Conservation (phyloP, 2,329 filamentous ascomycete species). For the Talaromyces amestolkiae region DNA sequence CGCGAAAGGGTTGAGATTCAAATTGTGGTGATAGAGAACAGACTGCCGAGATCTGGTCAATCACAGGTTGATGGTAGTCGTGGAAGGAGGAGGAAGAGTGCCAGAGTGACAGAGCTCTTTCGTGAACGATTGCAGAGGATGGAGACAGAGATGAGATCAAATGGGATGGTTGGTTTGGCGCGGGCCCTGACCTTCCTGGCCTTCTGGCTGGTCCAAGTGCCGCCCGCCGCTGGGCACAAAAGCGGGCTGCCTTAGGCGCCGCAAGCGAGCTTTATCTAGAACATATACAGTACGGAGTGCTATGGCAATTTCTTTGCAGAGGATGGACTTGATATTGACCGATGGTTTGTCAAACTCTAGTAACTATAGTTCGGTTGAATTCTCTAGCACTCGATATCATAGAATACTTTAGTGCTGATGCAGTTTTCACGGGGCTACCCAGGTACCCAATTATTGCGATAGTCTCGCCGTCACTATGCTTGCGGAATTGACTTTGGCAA, state of each 20-base stretch:
- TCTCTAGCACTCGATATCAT: not conserved
- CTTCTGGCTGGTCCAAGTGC: constrained; percentile 39
- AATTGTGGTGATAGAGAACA: not conserved
- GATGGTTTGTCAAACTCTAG: too few species aligned
- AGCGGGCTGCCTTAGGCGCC: constrained; percentile 37
- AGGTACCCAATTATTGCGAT: not conserved
- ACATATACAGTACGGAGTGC: too few species aligned
- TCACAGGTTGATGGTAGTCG: not conserved
- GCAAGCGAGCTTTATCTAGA: constrained; percentile 33
- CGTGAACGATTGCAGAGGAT: constrained; percentile 8
- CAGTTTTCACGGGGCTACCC: not conserved
- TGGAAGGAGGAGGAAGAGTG: not conserved
- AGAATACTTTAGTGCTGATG: not conserved
- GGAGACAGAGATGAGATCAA: constrained; percentile 27
- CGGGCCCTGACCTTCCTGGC: constrained; percentile 30
- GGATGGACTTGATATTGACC: too few species aligned
- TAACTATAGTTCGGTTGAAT: too few species aligned
- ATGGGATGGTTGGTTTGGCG: constrained; percentile 30
- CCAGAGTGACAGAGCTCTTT: not conserved
- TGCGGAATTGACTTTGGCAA: not conserved
- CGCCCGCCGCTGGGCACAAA: constrained; percentile 37
- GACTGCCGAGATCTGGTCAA: not conserved
- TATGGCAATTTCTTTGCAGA: too few species aligned
- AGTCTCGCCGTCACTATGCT: not conserved
- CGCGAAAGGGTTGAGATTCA: not conserved